phyloP scores from a whole-genome alignment of 441 rosid species.

The Dalechampia spathulata region DNA sequence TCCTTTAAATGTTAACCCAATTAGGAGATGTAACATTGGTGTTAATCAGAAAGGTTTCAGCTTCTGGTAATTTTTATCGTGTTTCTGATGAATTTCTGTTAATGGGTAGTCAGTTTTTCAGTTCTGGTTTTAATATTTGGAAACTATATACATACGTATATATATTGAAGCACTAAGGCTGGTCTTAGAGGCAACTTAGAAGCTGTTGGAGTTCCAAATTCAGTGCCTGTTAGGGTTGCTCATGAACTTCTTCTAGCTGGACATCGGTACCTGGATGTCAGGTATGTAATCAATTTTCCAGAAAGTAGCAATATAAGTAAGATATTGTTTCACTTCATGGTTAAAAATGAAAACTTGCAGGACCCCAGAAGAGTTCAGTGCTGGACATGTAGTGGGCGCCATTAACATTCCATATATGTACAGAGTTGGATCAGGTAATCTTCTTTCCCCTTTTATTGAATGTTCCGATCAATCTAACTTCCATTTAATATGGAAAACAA shows the following conservation, averaged over 20 bases:
- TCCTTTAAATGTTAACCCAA: conserved; percentile 6
- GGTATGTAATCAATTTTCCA: conserved; percentile 24
- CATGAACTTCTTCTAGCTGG: conserved; percentile 90
- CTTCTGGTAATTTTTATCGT: conserved; percentile 17
- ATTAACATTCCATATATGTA: conserved; percentile 78
- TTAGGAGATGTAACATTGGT: conserved; percentile 1
- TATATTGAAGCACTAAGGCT: conserved; percentile 34
- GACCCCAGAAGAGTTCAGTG: conserved; percentile 76
- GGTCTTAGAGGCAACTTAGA: conserved; percentile 28
- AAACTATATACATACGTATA: background rate
- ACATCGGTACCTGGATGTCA: conserved; percentile 71
- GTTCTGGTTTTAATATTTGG: background rate
- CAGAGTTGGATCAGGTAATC: conserved; percentile 89
- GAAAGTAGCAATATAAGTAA: too few relatives aligned
- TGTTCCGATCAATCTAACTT: too few relatives aligned
- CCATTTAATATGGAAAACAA: too few relatives aligned
- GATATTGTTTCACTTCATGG: too few relatives aligned
- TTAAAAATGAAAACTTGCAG: conserved; percentile 21
- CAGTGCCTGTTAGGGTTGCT: conserved; percentile 89
- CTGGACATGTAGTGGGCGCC: conserved; percentile 76
- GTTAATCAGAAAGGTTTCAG: conserved; percentile 9
- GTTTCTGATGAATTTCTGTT: too few relatives aligned
- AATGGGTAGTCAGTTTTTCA: background rate
- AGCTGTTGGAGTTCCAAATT: conserved; percentile 48
- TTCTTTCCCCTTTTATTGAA: too few relatives aligned